Percentiles rank a stretch among this genome's conserved stretches.
phyloP scores from a whole-genome alignment of 345 rosid species.

The Rhizophora mangle region DNA sequence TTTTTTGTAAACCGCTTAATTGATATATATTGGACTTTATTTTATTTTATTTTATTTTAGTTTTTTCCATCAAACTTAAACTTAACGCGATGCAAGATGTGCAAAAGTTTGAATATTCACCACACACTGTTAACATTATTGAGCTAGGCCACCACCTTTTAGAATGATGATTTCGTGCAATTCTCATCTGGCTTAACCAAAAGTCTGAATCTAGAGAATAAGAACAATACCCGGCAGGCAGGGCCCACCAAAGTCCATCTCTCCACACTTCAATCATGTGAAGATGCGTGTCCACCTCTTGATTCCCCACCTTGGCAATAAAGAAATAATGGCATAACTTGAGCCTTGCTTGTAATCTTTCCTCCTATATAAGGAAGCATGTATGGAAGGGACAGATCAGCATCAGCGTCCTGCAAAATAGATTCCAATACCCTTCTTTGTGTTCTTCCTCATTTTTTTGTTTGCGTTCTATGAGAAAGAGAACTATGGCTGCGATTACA shows the following conservation, averaged over 20 bases:
- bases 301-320: slow-evolving; percentile 23
- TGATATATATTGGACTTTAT: too few relatives aligned
- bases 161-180: too few relatives aligned
- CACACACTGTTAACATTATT: background rate
- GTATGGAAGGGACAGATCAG: background rate
- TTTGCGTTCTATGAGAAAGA: background rate
- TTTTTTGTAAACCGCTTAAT: too few relatives aligned
- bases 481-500: slow-evolving; percentile 47
- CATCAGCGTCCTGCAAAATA: background rate
- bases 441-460: background rate
- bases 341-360: background rate
- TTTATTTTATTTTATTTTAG: too few relatives aligned
- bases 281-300: slow-evolving; percentile 27
- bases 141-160: background rate
- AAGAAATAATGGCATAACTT: background rate
- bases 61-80: too few relatives aligned
- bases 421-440: too few relatives aligned
- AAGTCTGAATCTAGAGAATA: too few relatives aligned
- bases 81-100: too few relatives aligned
- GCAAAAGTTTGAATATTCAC: too few relatives aligned
- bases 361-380: slow-evolving; percentile 8
- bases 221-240: too few relatives aligned
- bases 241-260: background rate
- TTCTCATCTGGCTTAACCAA: too few relatives aligned
- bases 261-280: slow-evolving; percentile 15